phyloP scores from a whole-genome alignment of 106 monocot species.

The Allium sativum region DNA sequence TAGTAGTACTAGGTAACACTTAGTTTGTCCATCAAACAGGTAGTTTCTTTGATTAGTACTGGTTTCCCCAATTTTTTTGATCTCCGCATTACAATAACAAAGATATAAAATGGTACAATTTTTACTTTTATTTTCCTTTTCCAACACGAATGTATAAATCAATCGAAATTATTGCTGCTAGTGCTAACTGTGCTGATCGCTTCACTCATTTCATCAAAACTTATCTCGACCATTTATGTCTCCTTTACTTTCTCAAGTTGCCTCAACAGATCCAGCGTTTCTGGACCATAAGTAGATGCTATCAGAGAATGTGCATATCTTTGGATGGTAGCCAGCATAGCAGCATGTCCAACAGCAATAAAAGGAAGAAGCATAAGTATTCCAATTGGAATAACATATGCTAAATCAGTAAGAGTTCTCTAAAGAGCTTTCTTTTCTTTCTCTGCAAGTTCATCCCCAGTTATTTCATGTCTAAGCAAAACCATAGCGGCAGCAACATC shows the following conservation, averaged over 20 bases:
- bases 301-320: slow-evolving; percentile 90
- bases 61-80: too few relatives aligned
- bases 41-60: too few relatives aligned
- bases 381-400: slow-evolving; percentile 94
- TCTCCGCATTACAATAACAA: too few relatives aligned
- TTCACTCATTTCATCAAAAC: slow-evolving; percentile 29
- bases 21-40: too few relatives aligned
- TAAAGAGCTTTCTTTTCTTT: slow-evolving; percentile 90
- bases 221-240: slow-evolving; percentile 40
- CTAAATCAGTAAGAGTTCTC: slow-evolving; percentile 88
- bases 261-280: slow-evolving; percentile 82
- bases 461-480: slow-evolving; percentile 60
- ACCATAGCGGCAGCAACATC: slow-evolving; percentile 73
- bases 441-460: slow-evolving; percentile 86
- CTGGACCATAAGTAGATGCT: slow-evolving; percentile 85
- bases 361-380: slow-evolving; percentile 98
- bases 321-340: slow-evolving; percentile 91
- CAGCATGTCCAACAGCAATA: slow-evolving; percentile 96
- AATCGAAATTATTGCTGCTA: slow-evolving; percentile 14
- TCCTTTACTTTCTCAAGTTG: slow-evolving; percentile 93
- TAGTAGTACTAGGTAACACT: too few relatives aligned
- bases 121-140: not conserved
- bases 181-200: slow-evolving; percentile 2
- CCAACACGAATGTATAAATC: not conserved
- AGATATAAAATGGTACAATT: too few relatives aligned